Base-by-base conservation (phyloP, 495 filamentous ascomycete species). In the Delitschia confertaspora region DNA sequence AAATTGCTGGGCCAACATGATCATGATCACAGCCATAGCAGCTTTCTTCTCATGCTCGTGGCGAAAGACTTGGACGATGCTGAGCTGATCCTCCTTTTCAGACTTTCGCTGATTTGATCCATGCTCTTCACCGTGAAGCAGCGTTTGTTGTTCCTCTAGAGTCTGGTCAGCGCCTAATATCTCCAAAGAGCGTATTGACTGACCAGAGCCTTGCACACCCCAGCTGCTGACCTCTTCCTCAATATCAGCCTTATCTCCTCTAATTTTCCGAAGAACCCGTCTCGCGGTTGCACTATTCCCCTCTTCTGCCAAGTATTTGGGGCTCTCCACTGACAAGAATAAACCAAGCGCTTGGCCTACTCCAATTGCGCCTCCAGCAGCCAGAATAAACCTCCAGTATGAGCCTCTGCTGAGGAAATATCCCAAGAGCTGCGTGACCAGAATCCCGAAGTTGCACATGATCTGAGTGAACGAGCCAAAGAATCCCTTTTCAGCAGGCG, bases 381-480 rank as follows among this genome's bases (percentile, higher is more conserved):
- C 82, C 6, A 96, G 69, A 14, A 96, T 88, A 59, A 83, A 69
- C 22, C 93, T 67, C 91, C 91, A 98, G 4, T 80, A 66, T 22
- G 72, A 75, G 3, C 73, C 82, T 46, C 75, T 67, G 64, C 86
- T 91, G 34, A 93, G 64, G 62, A 93, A 95, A 42, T 81, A 89
- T 0, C 91, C 91, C 33, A 95, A 66, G 0, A 79, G 67, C 58
- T 96, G 93, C 0, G 88, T 78, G 20, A 80, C 64, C 8, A 98
- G 60, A 36, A 98, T 96, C 10, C 91, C 91, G n/a, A 91, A 65
- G 54, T 95, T 95, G 60, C 88, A 86, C 67, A 85, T 88, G 49
- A 98, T 72, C 56, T 98, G 91, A 3, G 91, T 98, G 54, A 93
- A 79, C 11, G 82, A 79, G 6, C 93, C 91, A 57, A 94, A 95